Percentiles rank a stretch among this genome's conserved stretches.
Evolutionary conservation across 805 yeast species (phyloP).

Genomic region (Starmerella bombicola): DNA sequence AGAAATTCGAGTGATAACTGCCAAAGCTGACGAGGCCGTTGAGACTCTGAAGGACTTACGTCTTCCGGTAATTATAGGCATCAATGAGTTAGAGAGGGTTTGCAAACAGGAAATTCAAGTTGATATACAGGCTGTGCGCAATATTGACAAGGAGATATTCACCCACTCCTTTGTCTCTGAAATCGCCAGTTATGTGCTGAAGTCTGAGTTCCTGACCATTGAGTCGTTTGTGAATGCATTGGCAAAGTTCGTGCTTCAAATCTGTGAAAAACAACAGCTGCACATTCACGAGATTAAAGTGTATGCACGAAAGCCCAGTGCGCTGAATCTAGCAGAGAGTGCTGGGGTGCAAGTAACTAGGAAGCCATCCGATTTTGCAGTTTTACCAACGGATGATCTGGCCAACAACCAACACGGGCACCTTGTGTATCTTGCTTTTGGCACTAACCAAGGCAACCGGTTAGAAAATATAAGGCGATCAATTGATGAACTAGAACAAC

Average conservation of each 20-base stretch:
- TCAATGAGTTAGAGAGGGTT: conserved; percentile 77
- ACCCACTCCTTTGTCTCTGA: conserved; percentile 16
- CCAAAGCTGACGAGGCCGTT: conserved; percentile 13
- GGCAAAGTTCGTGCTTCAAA: conserved; percentile 46
- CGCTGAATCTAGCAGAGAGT: conserved; percentile 72
- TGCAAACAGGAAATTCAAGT: conserved; percentile 63
- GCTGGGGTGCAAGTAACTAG: conserved; percentile 74
- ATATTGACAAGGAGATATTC: conserved; percentile 14
- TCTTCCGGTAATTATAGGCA: conserved; percentile 75
- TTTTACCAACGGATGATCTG: no score
- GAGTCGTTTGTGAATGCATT: conserved; percentile 78
- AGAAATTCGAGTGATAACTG: conserved; percentile 31
- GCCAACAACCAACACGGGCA: conserved; percentile 33
- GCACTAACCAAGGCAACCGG: conserved; percentile 73
- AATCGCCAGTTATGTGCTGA: conserved; percentile 52
- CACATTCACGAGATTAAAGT: conserved; percentile 38
- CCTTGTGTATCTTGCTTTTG: conserved; percentile 69
- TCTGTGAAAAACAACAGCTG: conserved; percentile 33
- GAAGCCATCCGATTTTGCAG: conserved; percentile 33
- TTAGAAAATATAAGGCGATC: conserved; percentile 49
- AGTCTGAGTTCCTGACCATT: conserved; percentile 76
- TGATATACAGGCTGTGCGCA: conserved; percentile 41
- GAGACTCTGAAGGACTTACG: conserved; percentile 32
- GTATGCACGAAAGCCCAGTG: conserved; percentile 73
- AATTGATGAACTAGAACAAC: conserved; percentile 34